Evolutionary conservation across 2,329 filamentous ascomycete species (phyloP).

Genomic region (Stenocarpella maydis): DNA sequence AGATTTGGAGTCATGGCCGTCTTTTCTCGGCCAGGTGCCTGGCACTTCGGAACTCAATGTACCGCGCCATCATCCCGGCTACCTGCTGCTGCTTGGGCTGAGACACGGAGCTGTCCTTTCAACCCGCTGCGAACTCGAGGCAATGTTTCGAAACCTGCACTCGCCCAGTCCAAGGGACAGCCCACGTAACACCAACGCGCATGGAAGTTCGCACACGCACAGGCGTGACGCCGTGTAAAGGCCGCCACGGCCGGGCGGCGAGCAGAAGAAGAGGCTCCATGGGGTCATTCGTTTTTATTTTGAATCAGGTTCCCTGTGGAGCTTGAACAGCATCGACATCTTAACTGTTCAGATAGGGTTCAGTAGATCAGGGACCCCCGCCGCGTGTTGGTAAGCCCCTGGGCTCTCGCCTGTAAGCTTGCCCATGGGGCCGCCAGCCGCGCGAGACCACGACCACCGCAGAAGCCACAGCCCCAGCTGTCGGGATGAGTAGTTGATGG

Average conservation of each 20-base stretch:
- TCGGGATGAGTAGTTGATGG: background rate
- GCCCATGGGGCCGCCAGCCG: background rate
- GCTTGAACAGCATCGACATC: background rate
- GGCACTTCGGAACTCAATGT: conserved; percentile 5
- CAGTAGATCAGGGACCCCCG: background rate
- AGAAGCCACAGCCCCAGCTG: conserved; percentile 8
- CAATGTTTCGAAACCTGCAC: conserved; percentile 21
- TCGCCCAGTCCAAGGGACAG: background rate
- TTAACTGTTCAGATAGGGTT: background rate
- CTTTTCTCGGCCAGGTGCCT: too few species aligned
- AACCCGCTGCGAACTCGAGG: background rate
- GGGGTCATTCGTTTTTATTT: background rate
- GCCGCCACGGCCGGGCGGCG: background rate
- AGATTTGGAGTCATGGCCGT: too few species aligned
- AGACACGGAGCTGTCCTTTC: conserved; percentile 16
- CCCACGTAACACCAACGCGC: conserved; percentile 1
- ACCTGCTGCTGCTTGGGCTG: conserved; percentile 5
- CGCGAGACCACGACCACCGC: conserved; percentile 5
- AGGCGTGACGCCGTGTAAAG: background rate
- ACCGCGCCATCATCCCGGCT: background rate
- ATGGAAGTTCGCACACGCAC: conserved; percentile 1
- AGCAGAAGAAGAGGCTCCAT: background rate
- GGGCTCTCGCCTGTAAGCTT: conserved; percentile 1
- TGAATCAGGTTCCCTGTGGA: background rate
- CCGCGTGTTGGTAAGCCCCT: background rate